These are phyloP conservation scores for Astragalus membranaceus DNA, from an alignment of 306 rosid genomes.

Conservation along the genomic window DNA sequence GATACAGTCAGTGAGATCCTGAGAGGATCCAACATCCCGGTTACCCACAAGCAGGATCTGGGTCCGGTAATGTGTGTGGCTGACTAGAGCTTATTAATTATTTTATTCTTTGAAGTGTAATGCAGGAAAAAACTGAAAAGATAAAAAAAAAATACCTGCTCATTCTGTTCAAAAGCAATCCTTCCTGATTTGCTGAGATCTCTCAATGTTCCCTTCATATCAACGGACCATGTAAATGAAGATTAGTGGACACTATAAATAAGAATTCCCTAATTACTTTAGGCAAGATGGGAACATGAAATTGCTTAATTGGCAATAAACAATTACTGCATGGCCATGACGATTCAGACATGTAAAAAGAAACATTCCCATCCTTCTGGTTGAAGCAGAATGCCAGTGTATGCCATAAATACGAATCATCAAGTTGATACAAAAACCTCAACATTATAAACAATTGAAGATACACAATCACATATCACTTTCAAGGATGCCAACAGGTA, in stretches of 20 bases:
- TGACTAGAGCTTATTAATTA: background rate
- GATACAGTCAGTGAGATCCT: background rate
- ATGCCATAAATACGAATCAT: background rate
- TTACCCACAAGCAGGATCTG: background rate
- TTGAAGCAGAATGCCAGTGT: background rate
- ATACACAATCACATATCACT: background rate
- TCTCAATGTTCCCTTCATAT: constrained; percentile 67
- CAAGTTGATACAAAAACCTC: background rate
- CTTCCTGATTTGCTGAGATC: constrained; percentile 67
- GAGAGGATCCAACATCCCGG: background rate
- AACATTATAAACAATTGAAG: background rate
- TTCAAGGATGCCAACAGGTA: background rate
- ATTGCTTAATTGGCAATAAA: background rate
- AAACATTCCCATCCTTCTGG: background rate
- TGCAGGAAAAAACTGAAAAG: background rate
- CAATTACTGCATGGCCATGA: background rate
- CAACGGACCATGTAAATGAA: constrained; percentile 8
- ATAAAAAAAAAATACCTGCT: constrained; percentile 25
- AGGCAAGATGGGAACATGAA: constrained; percentile 13
- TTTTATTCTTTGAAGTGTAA: background rate
- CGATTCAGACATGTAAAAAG: background rate
- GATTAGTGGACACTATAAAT: constrained; percentile 13
- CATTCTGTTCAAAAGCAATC: constrained; percentile 46
- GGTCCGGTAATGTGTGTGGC: background rate
- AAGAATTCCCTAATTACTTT: background rate